phyloP scores from a whole-genome alignment of 2,329 filamentous ascomycete species.

The Acarospora socialis region DNA sequence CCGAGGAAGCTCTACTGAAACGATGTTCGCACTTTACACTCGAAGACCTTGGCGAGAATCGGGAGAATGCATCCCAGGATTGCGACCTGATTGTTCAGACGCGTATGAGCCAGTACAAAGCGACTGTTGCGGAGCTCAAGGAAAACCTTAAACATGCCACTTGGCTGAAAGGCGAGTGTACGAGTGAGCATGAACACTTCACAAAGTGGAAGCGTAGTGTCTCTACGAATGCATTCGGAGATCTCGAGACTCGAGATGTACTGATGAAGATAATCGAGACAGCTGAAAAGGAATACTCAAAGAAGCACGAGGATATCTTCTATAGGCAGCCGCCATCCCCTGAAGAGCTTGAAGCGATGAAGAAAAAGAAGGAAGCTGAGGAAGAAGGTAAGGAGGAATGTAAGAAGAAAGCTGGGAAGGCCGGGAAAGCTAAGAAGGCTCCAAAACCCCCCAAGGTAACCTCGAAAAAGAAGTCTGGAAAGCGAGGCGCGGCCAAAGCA shows the following conservation, averaged over 20 bases:
- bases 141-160: constrained; percentile 8
- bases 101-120: constrained; percentile 16
- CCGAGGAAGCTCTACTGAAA: constrained; percentile 41
- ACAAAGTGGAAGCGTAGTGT: constrained; percentile 3
- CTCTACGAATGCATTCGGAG: constrained; percentile 4
- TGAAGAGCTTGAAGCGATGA: constrained; percentile 9
- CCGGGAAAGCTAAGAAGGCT: too few species aligned
- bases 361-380: constrained; percentile 3
- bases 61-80: constrained; percentile 19
- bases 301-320: neutral
- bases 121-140: constrained; percentile 16
- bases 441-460: too few species aligned
- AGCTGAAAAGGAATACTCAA: neutral
- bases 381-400: constrained; percentile 4
- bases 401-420: too few species aligned
- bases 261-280: neutral
- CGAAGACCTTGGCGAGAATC: constrained; percentile 17
- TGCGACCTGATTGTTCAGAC: constrained; percentile 21
- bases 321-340: constrained; percentile 7
- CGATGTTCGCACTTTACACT: constrained; percentile 26
- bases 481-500: too few species aligned
- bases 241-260: neutral
- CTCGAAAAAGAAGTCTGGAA: too few species aligned
- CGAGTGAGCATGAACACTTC: constrained; percentile 6
- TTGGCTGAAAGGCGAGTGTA: constrained; percentile 5